Conservation (phyloP, 2,329 filamentous ascomycete genomes). For the Trematosphaeria pertusa region DNA sequence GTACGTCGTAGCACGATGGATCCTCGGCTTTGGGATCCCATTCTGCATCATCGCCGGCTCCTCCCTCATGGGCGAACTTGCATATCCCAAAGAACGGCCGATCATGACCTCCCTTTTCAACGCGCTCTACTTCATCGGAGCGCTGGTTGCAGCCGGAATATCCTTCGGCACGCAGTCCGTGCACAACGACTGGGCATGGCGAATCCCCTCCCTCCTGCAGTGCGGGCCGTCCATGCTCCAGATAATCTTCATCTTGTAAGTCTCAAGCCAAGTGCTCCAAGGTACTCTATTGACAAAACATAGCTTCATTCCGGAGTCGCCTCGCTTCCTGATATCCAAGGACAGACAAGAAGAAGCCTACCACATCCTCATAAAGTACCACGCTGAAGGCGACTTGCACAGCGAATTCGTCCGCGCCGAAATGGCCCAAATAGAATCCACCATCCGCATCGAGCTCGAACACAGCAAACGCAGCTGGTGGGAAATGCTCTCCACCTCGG, state of each 20-base stretch:
- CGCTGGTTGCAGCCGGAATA: constrained; percentile 63
- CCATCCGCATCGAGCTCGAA: constrained; percentile 64
- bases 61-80: constrained; percentile 69
- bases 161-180: constrained; percentile 68
- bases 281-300: background rate
- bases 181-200: constrained; percentile 69
- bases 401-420: constrained; percentile 70
- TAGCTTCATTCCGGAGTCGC: constrained; percentile 65
- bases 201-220: constrained; percentile 70
- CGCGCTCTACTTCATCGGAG: constrained; percentile 69
- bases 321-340: constrained; percentile 69
- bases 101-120: constrained; percentile 71
- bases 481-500: constrained; percentile 66
- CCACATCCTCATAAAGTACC: constrained; percentile 65
- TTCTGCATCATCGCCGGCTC: constrained; percentile 69
- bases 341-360: constrained; percentile 68
- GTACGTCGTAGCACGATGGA: constrained; percentile 66
- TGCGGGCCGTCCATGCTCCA: constrained; percentile 67
- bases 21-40: constrained; percentile 71
- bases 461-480: constrained; percentile 61
- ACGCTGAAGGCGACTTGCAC: constrained; percentile 65
- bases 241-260: constrained; percentile 65
- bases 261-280: background rate
- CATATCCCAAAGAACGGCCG: constrained; percentile 71
- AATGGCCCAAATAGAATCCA: constrained; percentile 70